These are phyloP conservation scores for Komagataella populi DNA, from an alignment of 805 yeast genomes.

Conservation along the genomic window DNA sequence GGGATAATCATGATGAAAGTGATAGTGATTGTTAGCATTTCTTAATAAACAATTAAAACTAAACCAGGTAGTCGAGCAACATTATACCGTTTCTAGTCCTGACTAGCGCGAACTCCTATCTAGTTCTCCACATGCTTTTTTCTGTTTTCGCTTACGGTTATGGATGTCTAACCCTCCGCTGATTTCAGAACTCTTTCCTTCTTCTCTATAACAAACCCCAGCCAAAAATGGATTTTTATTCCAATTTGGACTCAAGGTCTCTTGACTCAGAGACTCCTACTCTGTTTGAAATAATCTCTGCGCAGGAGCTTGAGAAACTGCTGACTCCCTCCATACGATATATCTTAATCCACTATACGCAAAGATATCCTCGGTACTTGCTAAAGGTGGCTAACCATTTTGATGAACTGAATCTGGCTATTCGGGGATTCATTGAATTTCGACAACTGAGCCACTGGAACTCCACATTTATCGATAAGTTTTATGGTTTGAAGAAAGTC, in stretches of 20 bases:
- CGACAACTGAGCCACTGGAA: constrained; percentile 62
- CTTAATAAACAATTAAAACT: background rate
- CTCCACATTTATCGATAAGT: constrained; percentile 80
- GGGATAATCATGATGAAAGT: constrained; percentile 62
- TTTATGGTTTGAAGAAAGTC: constrained; percentile 75
- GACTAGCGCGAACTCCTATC: background rate
- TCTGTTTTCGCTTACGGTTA: background rate
- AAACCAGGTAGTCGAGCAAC: background rate
- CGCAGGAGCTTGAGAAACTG: constrained; percentile 63
- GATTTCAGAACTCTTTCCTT: background rate
- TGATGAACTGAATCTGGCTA: constrained; percentile 58
- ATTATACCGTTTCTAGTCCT: background rate
- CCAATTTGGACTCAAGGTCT: constrained; percentile 64
- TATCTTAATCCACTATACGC: constrained; percentile 69
- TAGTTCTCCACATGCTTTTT: background rate
- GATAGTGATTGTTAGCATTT: constrained; percentile 7
- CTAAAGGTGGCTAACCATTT: constrained; percentile 50
- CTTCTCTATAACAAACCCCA: background rate
- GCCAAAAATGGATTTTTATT: constrained; percentile 57
- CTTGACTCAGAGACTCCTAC: constrained; percentile 73
- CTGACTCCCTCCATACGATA: constrained; percentile 76
- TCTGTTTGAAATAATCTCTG: constrained; percentile 74
- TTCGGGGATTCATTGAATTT: constrained; percentile 59
- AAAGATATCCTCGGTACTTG: constrained; percentile 58
- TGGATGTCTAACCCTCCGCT: background rate